Base-by-base conservation (phyloP, 108 stramenopile genomes). In the Craspedostauros australis region DNA sequence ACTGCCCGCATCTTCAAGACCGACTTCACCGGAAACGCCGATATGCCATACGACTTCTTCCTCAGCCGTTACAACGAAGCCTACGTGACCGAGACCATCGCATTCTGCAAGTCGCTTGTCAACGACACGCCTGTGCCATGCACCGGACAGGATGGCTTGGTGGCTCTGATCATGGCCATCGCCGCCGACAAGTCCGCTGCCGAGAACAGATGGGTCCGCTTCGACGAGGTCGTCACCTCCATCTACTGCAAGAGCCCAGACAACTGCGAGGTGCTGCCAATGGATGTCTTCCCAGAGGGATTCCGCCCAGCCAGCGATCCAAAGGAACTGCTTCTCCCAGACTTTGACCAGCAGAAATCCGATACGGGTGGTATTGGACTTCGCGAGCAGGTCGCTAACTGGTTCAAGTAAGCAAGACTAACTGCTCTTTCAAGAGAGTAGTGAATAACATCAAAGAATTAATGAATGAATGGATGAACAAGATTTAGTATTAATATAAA, bases 21-120 rank as follows among this genome's bases (percentile, higher is more conserved):
- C 41, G 80, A 91, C 75, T 96, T 81, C 64, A 97, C 96, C 33
- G 94, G 96, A 44, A 97, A 97, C 59, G 96, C 96, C 30, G 96
- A 97, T 61, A 89, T 97, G 94, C 96, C 96, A 5, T 97, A 80
- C 62, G 94, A 97, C 66, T 97, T 97, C 67, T 97, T 97, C 79
- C 67, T 93, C 7, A 68, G 68, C 45, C 93, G 96, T 40, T 96
- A 96, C 79, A 94, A 94, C 56, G 96, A 96, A 72, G 93, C 93
- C 8, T 93, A 93, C 44, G 88, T 88, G 6, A 79, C 86, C 34
- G 93, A 96, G 63, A 94, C 93, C 9, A 70, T 90, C 53, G 89
- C 88, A 5, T 97, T 97, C 66, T 91, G 91, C 70, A 75, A 95
- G 45, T 91, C 91, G 39, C 73, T 97, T 4, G 93, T 92, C 26